Base-by-base conservation (phyloP, 2,329 filamentous ascomycete genomes). In the Penicillium sp. region DNA sequence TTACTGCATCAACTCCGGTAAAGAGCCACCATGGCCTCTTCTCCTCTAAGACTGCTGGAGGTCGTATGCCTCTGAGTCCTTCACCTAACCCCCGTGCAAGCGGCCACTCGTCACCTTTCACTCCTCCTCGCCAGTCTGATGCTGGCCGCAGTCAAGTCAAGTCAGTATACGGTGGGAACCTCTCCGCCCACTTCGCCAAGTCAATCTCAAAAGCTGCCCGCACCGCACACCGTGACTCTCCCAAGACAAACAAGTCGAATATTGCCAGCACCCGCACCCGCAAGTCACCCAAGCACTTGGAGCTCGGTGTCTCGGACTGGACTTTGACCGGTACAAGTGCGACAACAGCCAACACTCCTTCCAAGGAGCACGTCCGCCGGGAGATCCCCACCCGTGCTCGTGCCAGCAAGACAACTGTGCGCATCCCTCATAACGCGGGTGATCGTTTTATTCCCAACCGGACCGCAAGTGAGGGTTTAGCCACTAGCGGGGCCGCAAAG, bases 241-340 rank as follows among this genome's bases (percentile, higher is more conserved):
- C 92, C 72, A 97, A 97, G 81, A 96, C 91, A 55, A 97, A 96
- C 81, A 97, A 97, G 81, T 97, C 92, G 57, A 97, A 97, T 81
- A 97, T 97, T 74, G 71, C 72, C 26, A 46, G 30, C 43, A 46
- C 43, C 12, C 69, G 86, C 62, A 78, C 79, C 40, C 84, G 85
- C 54, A 83, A 87, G 56, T 92, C 90, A 41, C 92, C 93, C 19
- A 89, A 90, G 68, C 90, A 89, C 73, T 83, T 97, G 37, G 93
- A 97, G 75, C 84, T 96, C 38, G 91, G 91, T 63, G 87, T 96
- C 33, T 97, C 92, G 38, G 92, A 99, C 72, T 97, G 93, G 81
- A 86, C 90, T 17, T 82, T 99, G 67, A 90, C 89, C 50, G 91
- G 92, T 61, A 96, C 92, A 52, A 91, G 90, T 56, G 80, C 79